These are phyloP conservation scores for Metrosideros polymorpha DNA, from an alignment of 441 rosid species.

Conservation along the genomic window DNA sequence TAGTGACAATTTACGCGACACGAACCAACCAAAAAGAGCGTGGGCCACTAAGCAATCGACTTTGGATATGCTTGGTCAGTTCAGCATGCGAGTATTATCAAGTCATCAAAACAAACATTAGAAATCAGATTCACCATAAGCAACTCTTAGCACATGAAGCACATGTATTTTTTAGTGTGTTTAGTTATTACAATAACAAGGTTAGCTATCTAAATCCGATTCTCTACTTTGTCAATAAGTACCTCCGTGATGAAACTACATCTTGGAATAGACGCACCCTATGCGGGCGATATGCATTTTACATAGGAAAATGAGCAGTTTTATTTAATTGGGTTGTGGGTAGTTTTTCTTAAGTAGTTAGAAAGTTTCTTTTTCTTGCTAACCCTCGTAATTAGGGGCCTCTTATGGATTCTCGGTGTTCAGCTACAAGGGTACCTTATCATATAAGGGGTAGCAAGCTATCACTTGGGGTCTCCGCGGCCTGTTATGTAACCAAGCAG, in stretches of 20 bases:
- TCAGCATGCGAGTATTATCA: neutral
- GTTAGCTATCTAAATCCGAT: neutral
- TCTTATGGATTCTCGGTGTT: too few species aligned
- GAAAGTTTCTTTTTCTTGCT: neutral
- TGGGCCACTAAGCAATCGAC: neutral
- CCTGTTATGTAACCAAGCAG: too few species aligned
- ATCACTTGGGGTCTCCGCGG: too few species aligned
- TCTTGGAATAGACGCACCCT: neutral
- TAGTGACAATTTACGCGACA: fast-evolving
- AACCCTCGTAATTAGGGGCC: too few species aligned
- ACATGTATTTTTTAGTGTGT: neutral
- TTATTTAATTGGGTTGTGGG: neutral
- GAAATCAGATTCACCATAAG: neutral
- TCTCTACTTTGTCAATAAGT: neutral
- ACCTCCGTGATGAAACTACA: neutral
- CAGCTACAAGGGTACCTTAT: too few species aligned
- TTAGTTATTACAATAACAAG: neutral
- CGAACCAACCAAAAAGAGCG: neutral
- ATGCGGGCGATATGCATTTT: too few species aligned
- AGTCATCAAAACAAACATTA: neutral
- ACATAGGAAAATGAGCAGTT: neutral
- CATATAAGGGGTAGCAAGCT: too few species aligned
- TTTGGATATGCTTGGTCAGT: neutral
- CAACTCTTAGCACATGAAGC: neutral
- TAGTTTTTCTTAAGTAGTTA: neutral